Base-by-base conservation (phyloP, 805 yeast species). In the Kodamaea neixiangensis region DNA sequence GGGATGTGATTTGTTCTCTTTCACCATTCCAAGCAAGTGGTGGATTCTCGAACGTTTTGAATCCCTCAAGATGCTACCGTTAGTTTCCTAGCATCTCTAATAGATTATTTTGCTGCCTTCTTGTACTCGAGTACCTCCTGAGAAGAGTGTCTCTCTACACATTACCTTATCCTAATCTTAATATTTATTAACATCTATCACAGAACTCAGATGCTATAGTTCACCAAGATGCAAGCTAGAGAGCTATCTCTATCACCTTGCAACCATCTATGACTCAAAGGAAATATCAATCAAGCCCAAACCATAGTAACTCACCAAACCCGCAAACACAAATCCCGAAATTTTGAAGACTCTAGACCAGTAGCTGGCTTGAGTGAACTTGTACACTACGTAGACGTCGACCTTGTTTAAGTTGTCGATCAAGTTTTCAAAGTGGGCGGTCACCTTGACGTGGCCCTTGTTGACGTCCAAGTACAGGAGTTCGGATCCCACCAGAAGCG, bases 401-500 rank as follows among this genome's bases (percentile, higher is more conserved):
- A 82, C 71, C 38, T 71, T 71, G 53, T 78, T 73, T 63, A 88
- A 75, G 51, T 83, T 90, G 65, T 87, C 96, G 49, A 87, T 78
- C 54, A 92, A 61, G 66, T 88, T 85, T 14, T 66, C 64, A 65
- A 75, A 87, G 20, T 68, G 68, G 44, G 91, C 67, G 13, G 85
- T 78, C 11, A 88, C 79, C 55, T 87, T 86, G 14, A 89, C 83
- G 60, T 93, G 96, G 20, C 98, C 97, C 20, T 76, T 69, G 20
- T 81, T 71, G 57, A 85, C 75, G 66, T 93, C 99, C 57, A 93
- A 81, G 67, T 79, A 87, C 3, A 88, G 84, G 48, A 72, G 67
- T 61, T 78, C 78, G 47, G 64, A 56, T n/a, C 64, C 65, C 15
- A 72, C 63, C 1, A 44, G 46, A 22, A 72, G 44, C 3, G 65